A percentile compares a stretch with the other conserved stretches of the same genome.
These are phyloP conservation scores for Saprolegnia parasitica DNA, from an alignment of 352 stramenopile genomes.

Conservation along the genomic window DNA sequence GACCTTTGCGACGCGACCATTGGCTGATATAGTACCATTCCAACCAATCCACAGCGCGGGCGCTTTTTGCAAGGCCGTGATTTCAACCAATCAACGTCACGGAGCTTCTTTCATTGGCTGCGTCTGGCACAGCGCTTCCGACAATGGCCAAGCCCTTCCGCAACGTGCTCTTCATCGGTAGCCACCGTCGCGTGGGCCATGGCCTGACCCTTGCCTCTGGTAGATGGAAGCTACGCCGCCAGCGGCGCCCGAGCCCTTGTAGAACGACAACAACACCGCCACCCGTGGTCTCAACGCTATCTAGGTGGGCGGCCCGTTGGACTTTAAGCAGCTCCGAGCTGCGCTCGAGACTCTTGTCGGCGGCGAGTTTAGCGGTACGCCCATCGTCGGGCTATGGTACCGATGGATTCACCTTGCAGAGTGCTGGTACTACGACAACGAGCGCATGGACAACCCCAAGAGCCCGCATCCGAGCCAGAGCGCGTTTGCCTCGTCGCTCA, in stretches of 20 bases:
- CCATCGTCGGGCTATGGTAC: neutral
- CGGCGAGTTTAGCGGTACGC: slow-evolving; percentile 49
- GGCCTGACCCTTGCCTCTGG: slow-evolving; percentile 19
- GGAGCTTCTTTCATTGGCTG: too few relatives aligned
- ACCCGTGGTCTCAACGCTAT: neutral
- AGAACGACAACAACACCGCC: neutral
- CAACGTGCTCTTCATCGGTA: slow-evolving; percentile 67
- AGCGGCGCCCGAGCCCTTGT: slow-evolving; percentile 53
- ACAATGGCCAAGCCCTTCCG: slow-evolving; percentile 14
- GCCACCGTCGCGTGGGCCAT: neutral
- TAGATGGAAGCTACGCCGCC: slow-evolving; percentile 64
- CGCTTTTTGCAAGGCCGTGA: too few relatives aligned
- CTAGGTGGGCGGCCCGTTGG: slow-evolving; percentile 44
- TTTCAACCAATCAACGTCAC: too few relatives aligned
- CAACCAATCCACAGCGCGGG: too few relatives aligned
- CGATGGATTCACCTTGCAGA: slow-evolving; percentile 38
- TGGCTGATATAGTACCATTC: too few relatives aligned
- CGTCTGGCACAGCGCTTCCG: too few relatives aligned
- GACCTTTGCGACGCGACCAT: too few relatives aligned
- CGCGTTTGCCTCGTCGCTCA: slow-evolving; percentile 56
- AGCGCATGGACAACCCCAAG: slow-evolving; percentile 40
- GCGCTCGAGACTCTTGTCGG: slow-evolving; percentile 47
- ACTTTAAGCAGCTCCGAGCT: slow-evolving; percentile 64
- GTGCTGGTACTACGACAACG: slow-evolving; percentile 86
- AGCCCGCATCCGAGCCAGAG: slow-evolving; percentile 37